A percentile compares a stretch with the other conserved stretches of the same genome.
phyloP scores from a whole-genome alignment of 2,329 filamentous ascomycete genomes.

The Bretziella fagacearum region DNA sequence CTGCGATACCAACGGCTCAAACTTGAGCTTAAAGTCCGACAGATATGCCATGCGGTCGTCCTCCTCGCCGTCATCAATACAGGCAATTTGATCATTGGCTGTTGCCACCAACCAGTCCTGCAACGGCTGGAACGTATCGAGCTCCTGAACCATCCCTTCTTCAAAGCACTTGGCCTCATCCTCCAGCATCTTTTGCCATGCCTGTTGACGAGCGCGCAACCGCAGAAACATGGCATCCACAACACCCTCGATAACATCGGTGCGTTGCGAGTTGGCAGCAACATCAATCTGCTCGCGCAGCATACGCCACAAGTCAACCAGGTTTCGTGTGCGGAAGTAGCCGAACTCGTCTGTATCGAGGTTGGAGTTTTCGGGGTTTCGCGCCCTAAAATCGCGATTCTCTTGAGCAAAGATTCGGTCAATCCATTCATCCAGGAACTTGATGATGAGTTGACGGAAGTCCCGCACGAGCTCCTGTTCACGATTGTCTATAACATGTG shows the following conservation, averaged over 20 bases:
- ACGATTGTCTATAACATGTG: constrained; percentile 79
- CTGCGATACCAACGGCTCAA: constrained; percentile 63
- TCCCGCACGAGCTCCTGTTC: constrained; percentile 82
- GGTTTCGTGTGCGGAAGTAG: constrained; percentile 78
- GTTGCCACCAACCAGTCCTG: constrained; percentile 95
- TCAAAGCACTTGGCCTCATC: constrained; percentile 67
- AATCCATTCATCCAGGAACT: constrained; percentile 94
- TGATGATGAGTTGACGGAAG: constrained; percentile 89
- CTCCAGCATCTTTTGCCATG: constrained; percentile 78
- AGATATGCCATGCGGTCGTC: constrained; percentile 63
- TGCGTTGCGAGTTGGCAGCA: constrained; percentile 66
- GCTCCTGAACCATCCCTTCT: constrained; percentile 30
- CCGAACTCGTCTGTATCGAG: constrained; percentile 78
- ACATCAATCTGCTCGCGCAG: constrained; percentile 80
- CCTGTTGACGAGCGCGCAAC: constrained; percentile 63
- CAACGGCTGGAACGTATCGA: constrained; percentile 57
- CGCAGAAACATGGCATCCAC: constrained; percentile 90
- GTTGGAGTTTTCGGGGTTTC: constrained; percentile 55
- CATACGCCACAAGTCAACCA: constrained; percentile 96
- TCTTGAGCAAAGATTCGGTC: constrained; percentile 78
- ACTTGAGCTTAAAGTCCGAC: constrained; percentile 67
- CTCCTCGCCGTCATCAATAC: constrained; percentile 81
- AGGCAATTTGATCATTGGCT: constrained; percentile 96
- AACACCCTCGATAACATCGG: constrained; percentile 85
- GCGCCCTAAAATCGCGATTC: constrained; percentile 60